Base-by-base conservation (phyloP, 148 eudicot genomes). In the Selenicereus undatus region DNA sequence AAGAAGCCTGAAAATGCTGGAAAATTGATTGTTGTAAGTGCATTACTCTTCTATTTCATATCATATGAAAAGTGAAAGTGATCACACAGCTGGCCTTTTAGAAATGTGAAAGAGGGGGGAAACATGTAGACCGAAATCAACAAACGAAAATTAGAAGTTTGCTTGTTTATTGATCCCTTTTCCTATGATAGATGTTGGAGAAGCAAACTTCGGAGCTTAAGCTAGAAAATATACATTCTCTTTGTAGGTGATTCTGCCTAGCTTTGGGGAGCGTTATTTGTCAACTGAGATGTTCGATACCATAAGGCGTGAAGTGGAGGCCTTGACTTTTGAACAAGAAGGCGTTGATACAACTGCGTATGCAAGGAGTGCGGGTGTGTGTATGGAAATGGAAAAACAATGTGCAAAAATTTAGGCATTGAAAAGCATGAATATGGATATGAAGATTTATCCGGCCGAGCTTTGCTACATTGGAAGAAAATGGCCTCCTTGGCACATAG, bases 1-100 rank as follows among this genome's bases (percentile, higher is more conserved):
- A 90, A 88, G 85, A 83, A 90, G 76, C 93, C 94, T 24, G 93
- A 93, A 78, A 86, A 86, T 83, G 89, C 90, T 42, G 97, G 93
- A 72, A 93, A 93, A 72, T 84, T 93, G 76, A 86, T 93, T 32
- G 94, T 89, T 80, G 97, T 91, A 90, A 86, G 90, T 88, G 30
- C 45, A 18, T n/a, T 22, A 39, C 20, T 24, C 68, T 79, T 72
- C 42, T 73, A 21, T 7, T 74, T 26, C 10, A 60, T 8, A 7
- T 26, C 10, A 60, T 8, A 7, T 39, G 30, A 8, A 18, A 56
- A 18, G 7, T 56, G 7, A 56, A 56, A 56, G 4, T 5, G 22
- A 56, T 16, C 62, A 56, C 62, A 10, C 0, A 48, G 14, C 52
- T 48, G 13, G 52, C 12, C 12, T 48, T 48, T 48, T 56, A 18